phyloP scores from a whole-genome alignment of 306 rosid genomes.

The Casuarina glauca region DNA sequence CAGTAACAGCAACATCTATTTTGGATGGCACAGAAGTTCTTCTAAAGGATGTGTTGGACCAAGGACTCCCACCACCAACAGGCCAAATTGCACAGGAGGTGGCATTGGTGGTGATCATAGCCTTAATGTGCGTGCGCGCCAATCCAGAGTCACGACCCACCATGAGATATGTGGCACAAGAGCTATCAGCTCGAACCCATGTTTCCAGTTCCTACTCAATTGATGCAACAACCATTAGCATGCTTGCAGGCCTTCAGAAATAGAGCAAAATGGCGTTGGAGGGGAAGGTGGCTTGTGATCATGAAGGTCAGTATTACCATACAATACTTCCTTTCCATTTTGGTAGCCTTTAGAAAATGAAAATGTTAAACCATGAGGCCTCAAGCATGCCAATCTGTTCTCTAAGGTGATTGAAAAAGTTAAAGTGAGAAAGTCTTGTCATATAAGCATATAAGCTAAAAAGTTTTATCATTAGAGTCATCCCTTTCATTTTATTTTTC shows the following conservation, averaged over 20 bases:
- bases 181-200: constrained; percentile 41
- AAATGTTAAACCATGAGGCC: background rate
- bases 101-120: constrained; percentile 39
- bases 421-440: too few species aligned
- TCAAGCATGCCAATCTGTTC: constrained; percentile 5
- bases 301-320: background rate
- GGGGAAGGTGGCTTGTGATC: background rate
- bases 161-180: constrained; percentile 68
- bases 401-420: too few species aligned
- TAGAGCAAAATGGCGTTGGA: constrained; percentile 12
- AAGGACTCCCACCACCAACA: constrained; percentile 49
- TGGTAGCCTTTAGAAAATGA: background rate
- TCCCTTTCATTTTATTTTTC: too few species aligned
- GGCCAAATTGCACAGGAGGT: constrained; percentile 48
- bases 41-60: constrained; percentile 61
- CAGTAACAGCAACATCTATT: constrained; percentile 2
- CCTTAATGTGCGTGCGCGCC: constrained; percentile 54
- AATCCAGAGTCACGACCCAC: constrained; percentile 56
- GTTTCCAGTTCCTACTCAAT: constrained; percentile 37
- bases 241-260: constrained; percentile 31
- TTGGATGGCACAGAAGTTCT: constrained; percentile 30
- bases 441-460: too few species aligned
- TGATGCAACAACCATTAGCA: constrained; percentile 34
- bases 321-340: background rate
- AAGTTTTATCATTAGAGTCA: too few species aligned